Percentiles rank a stretch among this genome's conserved stretches.
These are phyloP conservation scores for Ophiostoma populinum DNA, from an alignment of 2,329 filamentous ascomycete genomes.

Conservation along the genomic window DNA sequence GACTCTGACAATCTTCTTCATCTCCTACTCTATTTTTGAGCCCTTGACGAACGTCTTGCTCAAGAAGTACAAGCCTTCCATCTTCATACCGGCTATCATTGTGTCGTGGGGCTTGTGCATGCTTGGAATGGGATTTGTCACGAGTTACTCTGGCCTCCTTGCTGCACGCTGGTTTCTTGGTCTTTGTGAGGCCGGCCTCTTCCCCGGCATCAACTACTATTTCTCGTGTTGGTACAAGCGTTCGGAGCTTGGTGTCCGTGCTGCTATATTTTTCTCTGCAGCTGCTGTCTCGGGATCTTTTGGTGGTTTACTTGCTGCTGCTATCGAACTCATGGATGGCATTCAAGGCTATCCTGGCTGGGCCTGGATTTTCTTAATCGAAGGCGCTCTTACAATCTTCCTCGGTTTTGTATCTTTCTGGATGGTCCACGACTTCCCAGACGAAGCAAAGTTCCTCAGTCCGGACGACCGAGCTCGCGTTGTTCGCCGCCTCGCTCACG, in stretches of 20 bases:
- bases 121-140: conserved; percentile 50
- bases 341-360: conserved; percentile 34
- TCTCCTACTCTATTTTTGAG: conserved; percentile 69
- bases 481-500: conserved; percentile 45
- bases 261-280: conserved; percentile 62
- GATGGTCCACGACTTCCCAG: conserved; percentile 65
- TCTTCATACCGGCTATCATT: conserved; percentile 74
- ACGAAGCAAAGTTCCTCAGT: conserved; percentile 52
- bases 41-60: conserved; percentile 64
- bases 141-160: conserved; percentile 47
- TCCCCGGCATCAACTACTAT: conserved; percentile 52
- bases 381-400: conserved; percentile 49
- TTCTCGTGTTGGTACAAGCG: conserved; percentile 66
- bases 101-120: conserved; percentile 50
- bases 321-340: conserved; percentile 48
- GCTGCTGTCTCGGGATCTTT: conserved; percentile 62
- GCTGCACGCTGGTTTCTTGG: conserved; percentile 56
- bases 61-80: conserved; percentile 55
- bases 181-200: conserved; percentile 57
- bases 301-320: conserved; percentile 51
- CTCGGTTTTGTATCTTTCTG: conserved; percentile 50
- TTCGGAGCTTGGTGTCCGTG: conserved; percentile 55
- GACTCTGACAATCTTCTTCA: conserved; percentile 68
- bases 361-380: conserved; percentile 48
- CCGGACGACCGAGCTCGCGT: conserved; percentile 50